phyloP scores from a whole-genome alignment of 345 rosid genomes.

The Populus alba region DNA sequence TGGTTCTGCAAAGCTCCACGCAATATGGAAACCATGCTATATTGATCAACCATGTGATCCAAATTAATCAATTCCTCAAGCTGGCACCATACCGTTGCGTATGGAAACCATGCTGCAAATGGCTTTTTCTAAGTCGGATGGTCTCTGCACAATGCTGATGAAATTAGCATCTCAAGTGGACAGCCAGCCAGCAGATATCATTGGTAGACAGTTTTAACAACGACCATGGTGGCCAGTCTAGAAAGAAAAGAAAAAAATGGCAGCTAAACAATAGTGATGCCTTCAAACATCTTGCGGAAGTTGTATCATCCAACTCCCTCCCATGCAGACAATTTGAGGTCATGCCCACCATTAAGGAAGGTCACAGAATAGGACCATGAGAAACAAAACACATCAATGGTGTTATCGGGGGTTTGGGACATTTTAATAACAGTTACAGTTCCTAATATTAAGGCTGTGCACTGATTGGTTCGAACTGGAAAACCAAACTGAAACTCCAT shows the following conservation, averaged over 20 bases:
- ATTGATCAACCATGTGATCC: slow-evolving; percentile 72
- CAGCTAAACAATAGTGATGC: neutral
- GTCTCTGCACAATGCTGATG: slow-evolving; percentile 53
- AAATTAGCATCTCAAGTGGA: slow-evolving; percentile 6
- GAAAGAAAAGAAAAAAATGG: neutral
- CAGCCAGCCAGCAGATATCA: slow-evolving; percentile 6
- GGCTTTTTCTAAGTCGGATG: slow-evolving; percentile 73
- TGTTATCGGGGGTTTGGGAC: neutral
- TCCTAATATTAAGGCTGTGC: too few species aligned
- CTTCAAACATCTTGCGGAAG: neutral
- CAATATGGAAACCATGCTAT: slow-evolving; percentile 47
- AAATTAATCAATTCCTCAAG: slow-evolving; percentile 54
- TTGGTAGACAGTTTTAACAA: neutral
- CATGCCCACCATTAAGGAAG: neutral
- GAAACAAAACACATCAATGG: neutral
- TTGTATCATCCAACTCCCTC: neutral
- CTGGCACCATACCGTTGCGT: slow-evolving; percentile 72
- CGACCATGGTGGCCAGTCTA: neutral
- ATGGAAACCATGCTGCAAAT: slow-evolving; percentile 79
- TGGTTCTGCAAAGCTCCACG: slow-evolving; percentile 64
- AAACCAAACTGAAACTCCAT: too few species aligned
- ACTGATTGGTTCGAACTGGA: too few species aligned
- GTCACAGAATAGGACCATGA: neutral
- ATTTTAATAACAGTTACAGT: too few species aligned
- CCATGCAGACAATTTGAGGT: neutral